These are phyloP conservation scores for Tulasnella sp. DNA, from an alignment of 768 basidiomycete species.

Conservation along the genomic window DNA sequence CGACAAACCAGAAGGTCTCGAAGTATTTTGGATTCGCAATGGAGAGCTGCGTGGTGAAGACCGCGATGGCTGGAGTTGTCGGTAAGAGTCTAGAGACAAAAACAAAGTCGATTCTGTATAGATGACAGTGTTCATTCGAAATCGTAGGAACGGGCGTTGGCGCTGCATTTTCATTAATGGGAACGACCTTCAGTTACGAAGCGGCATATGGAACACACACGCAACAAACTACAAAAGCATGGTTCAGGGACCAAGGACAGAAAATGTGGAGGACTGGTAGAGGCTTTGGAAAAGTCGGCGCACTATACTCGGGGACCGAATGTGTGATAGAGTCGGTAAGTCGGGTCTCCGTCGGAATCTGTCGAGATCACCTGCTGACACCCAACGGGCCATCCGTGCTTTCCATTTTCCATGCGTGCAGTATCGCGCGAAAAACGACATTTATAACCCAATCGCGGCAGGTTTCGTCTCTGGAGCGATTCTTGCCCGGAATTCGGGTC, in stretches of 20 bases:
- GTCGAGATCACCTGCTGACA: neutral
- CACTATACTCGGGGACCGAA: constrained; percentile 89
- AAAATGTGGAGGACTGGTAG: constrained; percentile 87
- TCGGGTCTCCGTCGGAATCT: constrained; percentile 25
- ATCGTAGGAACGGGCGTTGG: constrained; percentile 51
- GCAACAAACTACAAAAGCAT: constrained; percentile 70
- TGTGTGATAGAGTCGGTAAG: constrained; percentile 90
- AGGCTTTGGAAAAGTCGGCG: constrained; percentile 90
- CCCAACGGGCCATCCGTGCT: neutral
- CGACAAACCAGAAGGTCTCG: constrained; percentile 73
- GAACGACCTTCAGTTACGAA: constrained; percentile 88
- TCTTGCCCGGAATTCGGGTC: constrained; percentile 79
- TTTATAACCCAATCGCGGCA: constrained; percentile 79
- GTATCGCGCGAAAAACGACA: constrained; percentile 96
- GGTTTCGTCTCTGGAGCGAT: constrained; percentile 86
- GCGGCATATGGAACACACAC: constrained; percentile 55
- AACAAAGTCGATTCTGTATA: neutral
- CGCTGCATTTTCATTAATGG: constrained; percentile 95
- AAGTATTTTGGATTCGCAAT: constrained; percentile 58
- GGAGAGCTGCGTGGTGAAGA: constrained; percentile 84
- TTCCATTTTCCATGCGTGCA: constrained; percentile 30
- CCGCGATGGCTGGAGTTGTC: constrained; percentile 67
- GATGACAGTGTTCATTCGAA: neutral
- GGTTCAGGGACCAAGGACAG: constrained; percentile 90
- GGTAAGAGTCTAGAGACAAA: constrained; percentile 49